These are phyloP conservation scores for Solanum megistacrolobum DNA, from an alignment of 257 asterid species.

Conservation along the genomic window DNA sequence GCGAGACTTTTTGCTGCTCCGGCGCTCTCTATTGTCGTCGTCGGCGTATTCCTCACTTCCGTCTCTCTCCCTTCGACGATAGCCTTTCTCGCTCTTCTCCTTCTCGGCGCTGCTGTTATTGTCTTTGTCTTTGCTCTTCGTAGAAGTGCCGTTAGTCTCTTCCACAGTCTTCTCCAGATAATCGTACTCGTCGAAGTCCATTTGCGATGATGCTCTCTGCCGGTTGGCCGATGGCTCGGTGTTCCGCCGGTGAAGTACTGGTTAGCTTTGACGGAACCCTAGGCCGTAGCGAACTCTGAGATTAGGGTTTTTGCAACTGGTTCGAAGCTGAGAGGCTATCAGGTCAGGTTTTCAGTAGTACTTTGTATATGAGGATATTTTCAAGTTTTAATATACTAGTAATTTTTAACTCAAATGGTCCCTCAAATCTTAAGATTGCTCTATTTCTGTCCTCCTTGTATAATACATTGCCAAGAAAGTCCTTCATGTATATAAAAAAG, in stretches of 20 bases:
- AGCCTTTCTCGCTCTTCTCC: constrained; percentile 57
- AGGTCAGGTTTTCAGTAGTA: neutral
- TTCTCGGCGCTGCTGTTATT: constrained; percentile 29
- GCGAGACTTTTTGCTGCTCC: constrained; percentile 60
- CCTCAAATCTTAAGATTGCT: neutral
- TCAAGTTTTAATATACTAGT: neutral
- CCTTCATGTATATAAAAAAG: neutral
- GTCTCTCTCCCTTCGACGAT: constrained; percentile 61
- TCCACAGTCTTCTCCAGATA: constrained; percentile 91
- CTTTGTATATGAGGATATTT: neutral
- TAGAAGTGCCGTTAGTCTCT: constrained; percentile 51
- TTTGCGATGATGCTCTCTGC: neutral
- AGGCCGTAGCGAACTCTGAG: neutral
- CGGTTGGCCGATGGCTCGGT: neutral
- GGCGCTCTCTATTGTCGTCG: constrained; percentile 55
- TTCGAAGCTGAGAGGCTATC: neutral
- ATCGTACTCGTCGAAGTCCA: constrained; percentile 99
- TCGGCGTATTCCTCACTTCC: constrained; percentile 44
- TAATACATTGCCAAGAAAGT: neutral
- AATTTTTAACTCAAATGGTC: neutral
- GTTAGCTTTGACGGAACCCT: neutral
- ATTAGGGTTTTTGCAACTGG: neutral
- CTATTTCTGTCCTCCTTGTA: neutral
- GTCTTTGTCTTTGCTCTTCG: constrained; percentile 50
- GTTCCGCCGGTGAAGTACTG: neutral